Evolutionary conservation across 345 rosid species (phyloP).

Genomic region (Ricinus communis): DNA sequence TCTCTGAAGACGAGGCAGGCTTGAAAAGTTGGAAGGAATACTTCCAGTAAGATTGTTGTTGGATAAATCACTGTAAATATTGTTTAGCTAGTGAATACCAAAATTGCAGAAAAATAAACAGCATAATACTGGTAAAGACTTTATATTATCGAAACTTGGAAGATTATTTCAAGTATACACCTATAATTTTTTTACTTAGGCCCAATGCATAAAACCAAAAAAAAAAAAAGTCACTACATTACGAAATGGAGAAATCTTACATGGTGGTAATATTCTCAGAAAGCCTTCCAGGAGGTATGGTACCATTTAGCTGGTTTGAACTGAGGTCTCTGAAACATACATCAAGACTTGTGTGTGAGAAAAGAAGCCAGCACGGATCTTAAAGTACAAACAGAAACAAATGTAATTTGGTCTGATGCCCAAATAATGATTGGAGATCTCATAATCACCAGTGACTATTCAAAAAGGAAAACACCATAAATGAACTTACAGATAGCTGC

Average conservation of each 20-base stretch:
- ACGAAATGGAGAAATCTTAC: slow-evolving; percentile 46
- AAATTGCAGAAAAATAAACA: slow-evolving; percentile 4
- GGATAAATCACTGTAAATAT: slow-evolving; percentile 64
- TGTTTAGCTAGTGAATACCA: slow-evolving; percentile 15
- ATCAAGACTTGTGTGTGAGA: background rate
- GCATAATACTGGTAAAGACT: slow-evolving; percentile 4
- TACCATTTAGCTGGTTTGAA: slow-evolving; percentile 68
- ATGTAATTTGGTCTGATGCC: background rate
- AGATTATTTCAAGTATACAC: background rate
- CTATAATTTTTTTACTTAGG: background rate
- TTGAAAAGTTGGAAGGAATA: slow-evolving; percentile 65
- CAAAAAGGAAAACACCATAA: background rate
- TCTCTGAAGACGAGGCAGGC: slow-evolving; percentile 63
- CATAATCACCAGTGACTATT: background rate
- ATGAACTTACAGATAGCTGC: slow-evolving; percentile 64
- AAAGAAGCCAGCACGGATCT: background rate
- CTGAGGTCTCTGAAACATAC: slow-evolving; percentile 74
- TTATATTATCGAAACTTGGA: slow-evolving; percentile 7
- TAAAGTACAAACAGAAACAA: background rate
- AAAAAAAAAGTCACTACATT: slow-evolving; percentile 13
- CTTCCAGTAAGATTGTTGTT: slow-evolving; percentile 68
- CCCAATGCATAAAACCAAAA: background rate
- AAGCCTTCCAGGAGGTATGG: slow-evolving; percentile 66
- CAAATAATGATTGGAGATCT: background rate
- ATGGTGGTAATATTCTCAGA: slow-evolving; percentile 76